A percentile compares a stretch with the other conserved stretches of the same genome.
phyloP scores from a whole-genome alignment of 2,329 filamentous ascomycete species.

The Didymella exigua region DNA sequence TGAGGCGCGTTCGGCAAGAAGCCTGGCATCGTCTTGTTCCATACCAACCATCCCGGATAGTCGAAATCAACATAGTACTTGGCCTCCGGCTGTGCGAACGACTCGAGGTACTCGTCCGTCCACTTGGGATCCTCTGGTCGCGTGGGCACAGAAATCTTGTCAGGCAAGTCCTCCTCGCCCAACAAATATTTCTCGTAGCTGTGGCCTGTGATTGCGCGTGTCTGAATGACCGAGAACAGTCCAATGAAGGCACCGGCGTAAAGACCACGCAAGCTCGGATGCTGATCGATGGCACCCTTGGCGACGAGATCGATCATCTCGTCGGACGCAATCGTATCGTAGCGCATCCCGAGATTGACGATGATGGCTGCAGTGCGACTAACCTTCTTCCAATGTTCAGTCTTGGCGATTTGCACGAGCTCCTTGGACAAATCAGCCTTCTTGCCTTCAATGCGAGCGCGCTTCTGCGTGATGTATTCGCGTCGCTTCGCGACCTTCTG shows the following conservation, averaged over 20 bases:
- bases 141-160: constrained; percentile 76
- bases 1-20: constrained; percentile 73
- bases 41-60: constrained; percentile 94
- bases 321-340: constrained; percentile 81
- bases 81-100: constrained; percentile 76
- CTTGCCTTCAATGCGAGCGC: constrained; percentile 78
- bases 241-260: constrained; percentile 81
- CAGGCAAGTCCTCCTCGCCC: constrained; percentile 77
- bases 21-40: constrained; percentile 85
- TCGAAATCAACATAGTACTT: constrained; percentile 92
- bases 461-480: constrained; percentile 74
- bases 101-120: constrained; percentile 77
- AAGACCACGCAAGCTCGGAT: constrained; percentile 81
- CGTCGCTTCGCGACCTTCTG: constrained; percentile 68
- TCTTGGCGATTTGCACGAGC: constrained; percentile 75
- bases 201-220: constrained; percentile 83
- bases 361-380: constrained; percentile 88
- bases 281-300: constrained; percentile 83
- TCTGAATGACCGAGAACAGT: constrained; percentile 81
- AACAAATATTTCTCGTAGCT: constrained; percentile 85
- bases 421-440: constrained; percentile 83
- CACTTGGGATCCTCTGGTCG: constrained; percentile 72
- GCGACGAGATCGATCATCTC: constrained; percentile 84
- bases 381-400: constrained; percentile 95
- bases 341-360: constrained; percentile 87